Evolutionary conservation across 2,329 filamentous ascomycete genomes (phyloP), one percentile per base, ranked within the genome.

Genomic region (Laburnicola sp.): DNA sequence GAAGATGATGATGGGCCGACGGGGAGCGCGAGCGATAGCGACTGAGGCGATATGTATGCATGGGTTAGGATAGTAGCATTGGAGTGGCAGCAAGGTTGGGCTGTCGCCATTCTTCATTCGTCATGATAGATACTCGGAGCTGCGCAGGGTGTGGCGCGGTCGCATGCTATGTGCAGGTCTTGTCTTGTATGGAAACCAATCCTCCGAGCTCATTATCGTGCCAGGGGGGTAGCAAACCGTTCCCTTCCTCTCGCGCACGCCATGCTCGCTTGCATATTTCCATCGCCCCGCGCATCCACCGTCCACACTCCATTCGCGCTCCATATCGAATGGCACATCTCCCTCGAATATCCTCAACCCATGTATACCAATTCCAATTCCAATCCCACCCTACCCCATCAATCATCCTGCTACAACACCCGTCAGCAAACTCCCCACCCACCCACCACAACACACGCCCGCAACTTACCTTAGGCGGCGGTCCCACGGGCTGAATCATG

Each of bases 401-500:
- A 63, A 45, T 66, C 63, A 31, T 66, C 56, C 51, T 60, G 59
- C 61, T 64, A 44, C 9, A 38, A 9, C 31, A 11, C 28, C 10
- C 23, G 43, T 59, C 26, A 62, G 53, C 41, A 25, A 40, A 28
- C 28, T 7, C 3, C 27, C 32, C n/a, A n/a, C 10, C 30, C 28
- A 25, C 2, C n/a, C 40, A 25, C 16, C 25, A 16, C 6, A 23
- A 8, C 37, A 36, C 10, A 6, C 9, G 22, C 27, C 6, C 28
- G 8, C n/a, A 38, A 61, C 68, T 58, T 49, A 84, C 83, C 77
- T 85, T 83, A 35, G 85, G 85, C 56, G 85, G 85, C 64, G 82
- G 81, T 34, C 86, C 83, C 57, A 85, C 85, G 8, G 85, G 85
- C 58, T 84, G 76, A 26, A 86, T 79, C 83, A 86, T 86, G 63